Evolutionary conservation across 768 basidiomycete genomes (phyloP).

Genomic region (Cystobasidium ongulense): DNA sequence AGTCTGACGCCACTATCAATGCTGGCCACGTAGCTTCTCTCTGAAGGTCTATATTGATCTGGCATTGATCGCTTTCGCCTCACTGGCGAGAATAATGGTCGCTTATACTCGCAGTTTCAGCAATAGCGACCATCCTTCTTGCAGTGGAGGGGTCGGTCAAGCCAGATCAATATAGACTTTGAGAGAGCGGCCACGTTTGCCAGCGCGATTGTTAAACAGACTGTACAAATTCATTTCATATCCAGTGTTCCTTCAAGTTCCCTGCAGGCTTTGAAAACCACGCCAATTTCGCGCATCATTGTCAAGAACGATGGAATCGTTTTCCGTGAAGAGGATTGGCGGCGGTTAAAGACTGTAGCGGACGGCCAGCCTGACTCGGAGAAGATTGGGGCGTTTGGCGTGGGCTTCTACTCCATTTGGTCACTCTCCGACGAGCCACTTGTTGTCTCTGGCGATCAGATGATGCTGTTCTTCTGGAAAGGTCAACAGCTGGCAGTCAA

Average conservation of each 20-base stretch:
- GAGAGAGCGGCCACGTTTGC: background rate
- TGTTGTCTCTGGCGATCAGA: conserved; percentile 56
- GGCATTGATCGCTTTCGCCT: too few species aligned
- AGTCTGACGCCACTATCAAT: background rate
- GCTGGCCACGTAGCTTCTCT: too few species aligned
- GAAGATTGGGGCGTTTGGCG: conserved; percentile 72
- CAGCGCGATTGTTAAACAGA: background rate
- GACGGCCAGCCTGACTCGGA: conserved; percentile 90
- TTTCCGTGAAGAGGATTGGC: conserved; percentile 55
- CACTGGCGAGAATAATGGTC: too few species aligned
- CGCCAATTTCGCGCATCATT: conserved; percentile 57
- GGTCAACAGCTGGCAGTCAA: conserved; percentile 47
- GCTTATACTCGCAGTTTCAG: too few species aligned
- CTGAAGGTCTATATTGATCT: too few species aligned
- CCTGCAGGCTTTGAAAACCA: conserved; percentile 42
- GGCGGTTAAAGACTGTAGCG: conserved; percentile 49
- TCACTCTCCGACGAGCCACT: conserved; percentile 45
- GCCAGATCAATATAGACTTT: background rate
- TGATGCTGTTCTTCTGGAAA: conserved; percentile 97
- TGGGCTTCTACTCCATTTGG: conserved; percentile 44
- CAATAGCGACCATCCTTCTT: too few species aligned
- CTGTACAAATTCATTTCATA: conserved; percentile 26
- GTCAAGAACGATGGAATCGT: conserved; percentile 77
- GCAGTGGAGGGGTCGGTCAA: background rate
- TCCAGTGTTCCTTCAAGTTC: background rate